phyloP scores from a whole-genome alignment of 2,329 filamentous ascomycete species.

The Aureobasidium sp. region DNA sequence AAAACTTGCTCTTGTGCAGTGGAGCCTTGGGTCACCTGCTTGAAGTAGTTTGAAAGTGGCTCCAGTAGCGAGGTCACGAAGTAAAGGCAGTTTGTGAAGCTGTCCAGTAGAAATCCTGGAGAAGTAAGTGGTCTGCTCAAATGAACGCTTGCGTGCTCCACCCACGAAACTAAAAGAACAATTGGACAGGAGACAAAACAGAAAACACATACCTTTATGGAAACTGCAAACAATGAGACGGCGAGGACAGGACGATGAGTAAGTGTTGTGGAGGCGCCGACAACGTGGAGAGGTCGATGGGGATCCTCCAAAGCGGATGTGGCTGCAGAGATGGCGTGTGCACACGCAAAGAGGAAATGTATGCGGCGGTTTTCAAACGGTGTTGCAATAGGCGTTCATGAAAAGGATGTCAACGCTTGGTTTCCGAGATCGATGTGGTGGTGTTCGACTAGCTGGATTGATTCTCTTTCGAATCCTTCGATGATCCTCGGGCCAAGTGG shows the following conservation, averaged over 20 bases:
- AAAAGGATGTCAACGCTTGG: slow-evolving; percentile 5
- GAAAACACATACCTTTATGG: slow-evolving; percentile 7
- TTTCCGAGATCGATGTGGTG: background rate
- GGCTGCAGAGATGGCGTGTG: slow-evolving; percentile 64
- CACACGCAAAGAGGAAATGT: slow-evolving; percentile 19
- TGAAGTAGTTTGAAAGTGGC: slow-evolving; percentile 2
- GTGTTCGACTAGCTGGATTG: background rate
- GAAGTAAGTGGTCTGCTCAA: slow-evolving; percentile 6
- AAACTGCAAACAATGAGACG: background rate
- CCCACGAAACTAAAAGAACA: background rate
- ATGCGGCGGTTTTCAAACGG: slow-evolving; percentile 7
- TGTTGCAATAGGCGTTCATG: slow-evolving; percentile 6
- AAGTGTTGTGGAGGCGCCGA: slow-evolving; percentile 8
- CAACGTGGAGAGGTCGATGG: slow-evolving; percentile 5
- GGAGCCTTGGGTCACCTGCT: slow-evolving; percentile 5
- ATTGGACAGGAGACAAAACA: background rate
- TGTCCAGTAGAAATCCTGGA: slow-evolving; percentile 10
- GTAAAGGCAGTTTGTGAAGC: slow-evolving; percentile 6
- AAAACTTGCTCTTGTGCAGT: slow-evolving; percentile 4
- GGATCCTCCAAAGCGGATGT: slow-evolving; percentile 66
- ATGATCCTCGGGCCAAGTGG: background rate
- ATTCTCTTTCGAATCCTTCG: background rate
- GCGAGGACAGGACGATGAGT: background rate
- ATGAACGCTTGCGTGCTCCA: slow-evolving; percentile 1
- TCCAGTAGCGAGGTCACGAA: slow-evolving; percentile 4